Evolutionary conservation across 177 flowering plant genomes (phyloP).

Genomic region (Telopea speciosissima): DNA sequence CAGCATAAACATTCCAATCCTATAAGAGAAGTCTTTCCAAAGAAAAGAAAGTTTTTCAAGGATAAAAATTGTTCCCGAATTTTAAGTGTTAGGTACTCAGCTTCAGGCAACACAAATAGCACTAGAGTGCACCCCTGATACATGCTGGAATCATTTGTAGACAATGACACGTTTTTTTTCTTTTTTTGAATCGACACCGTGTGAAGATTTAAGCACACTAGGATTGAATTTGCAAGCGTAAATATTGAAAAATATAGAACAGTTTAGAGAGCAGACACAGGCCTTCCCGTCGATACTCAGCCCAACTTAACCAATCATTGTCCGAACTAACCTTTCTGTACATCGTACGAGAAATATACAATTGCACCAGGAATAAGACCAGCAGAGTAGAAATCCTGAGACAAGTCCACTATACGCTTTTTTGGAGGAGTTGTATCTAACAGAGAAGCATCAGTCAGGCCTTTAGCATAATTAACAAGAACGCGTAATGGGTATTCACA

Average conservation of each 20-base stretch:
- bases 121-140: too few species aligned
- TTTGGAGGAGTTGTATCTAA: constrained; percentile 97
- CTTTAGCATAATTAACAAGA: not conserved
- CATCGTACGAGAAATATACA: constrained; percentile 74
- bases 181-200: too few species aligned
- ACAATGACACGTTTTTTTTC: not conserved
- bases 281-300: too few species aligned
- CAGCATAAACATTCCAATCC: too few species aligned
- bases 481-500: not conserved
- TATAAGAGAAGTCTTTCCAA: too few species aligned
- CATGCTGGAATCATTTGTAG: not conserved
- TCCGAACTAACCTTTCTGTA: constrained; percentile 52
- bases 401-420: constrained; percentile 61
- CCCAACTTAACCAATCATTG: too few species aligned
- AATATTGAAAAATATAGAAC: constrained; percentile 2
- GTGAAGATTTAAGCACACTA: not conserved
- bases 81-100: too few species aligned
- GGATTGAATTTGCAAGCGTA: not conserved
- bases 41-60: too few species aligned
- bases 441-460: constrained; percentile 11
- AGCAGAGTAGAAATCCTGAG: constrained; percentile 76
- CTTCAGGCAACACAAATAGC: too few species aligned
- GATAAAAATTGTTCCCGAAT: too few species aligned
- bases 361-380: constrained; percentile 94
- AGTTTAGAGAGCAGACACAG: too few species aligned